Base-by-base conservation (phyloP, 164 flowering plant genomes). In the Umbellularia californica region DNA sequence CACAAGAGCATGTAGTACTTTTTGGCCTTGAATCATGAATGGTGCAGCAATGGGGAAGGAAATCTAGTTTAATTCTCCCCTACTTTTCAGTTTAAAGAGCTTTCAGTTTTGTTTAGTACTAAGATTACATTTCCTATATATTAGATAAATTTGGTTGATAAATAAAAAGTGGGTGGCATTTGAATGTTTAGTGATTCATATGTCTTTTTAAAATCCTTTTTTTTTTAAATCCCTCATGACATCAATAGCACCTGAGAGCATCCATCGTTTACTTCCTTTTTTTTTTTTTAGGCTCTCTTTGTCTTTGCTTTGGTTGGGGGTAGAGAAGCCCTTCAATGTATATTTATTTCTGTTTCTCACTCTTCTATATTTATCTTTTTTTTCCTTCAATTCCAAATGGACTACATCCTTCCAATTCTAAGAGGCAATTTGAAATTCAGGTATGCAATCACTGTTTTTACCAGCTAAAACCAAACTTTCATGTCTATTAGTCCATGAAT, bases 21-120 rank as follows among this genome's bases (percentile, higher is more conserved):
- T 23, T 68, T 27, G n/a, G 73, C 64, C 65, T 33, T 52, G 60
- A 28, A n/a, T 24, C 65, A n/a, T 71, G 25, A 70, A n/a, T 25
- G 47, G 41, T 3, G 51, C 19, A 20, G 24, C 22, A 11, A 41
- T 69, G 23, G 35, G 35, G 23, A 20, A 30, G 24, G 41, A 20
- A 14, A 7, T 24, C 50, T 23, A 12, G 5, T 51, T 50, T 51
- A 7, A 47, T n/a, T 51, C 20, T 35, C 30, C 28, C 30, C 9
- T 4, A 15, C 73, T 51, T 14, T 33, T 71, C 19, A 2, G 55
- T 19, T 28, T 35, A 11, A 20, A 35, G 14, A 68, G 35, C 33
- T 20, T 47, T 55, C 5, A 22, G 17, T 4, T 50, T 50, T 50
- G 19, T 41, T 70, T 51, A 70, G 30, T 55, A 15, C 17, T 55